Conservation (phyloP, 164 flowering plant species). For the Buxus sempervirens region DNA sequence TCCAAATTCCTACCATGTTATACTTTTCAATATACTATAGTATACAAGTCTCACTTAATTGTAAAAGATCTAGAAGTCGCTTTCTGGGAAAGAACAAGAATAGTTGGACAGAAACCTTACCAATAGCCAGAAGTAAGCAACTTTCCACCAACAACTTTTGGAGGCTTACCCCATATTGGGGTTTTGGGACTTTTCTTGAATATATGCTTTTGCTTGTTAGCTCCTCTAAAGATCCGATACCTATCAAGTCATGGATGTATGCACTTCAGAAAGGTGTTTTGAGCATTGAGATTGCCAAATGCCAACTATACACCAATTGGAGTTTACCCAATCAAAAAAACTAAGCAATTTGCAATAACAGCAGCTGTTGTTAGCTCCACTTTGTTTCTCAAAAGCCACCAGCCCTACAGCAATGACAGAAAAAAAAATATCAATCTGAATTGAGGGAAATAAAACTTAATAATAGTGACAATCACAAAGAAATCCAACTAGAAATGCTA, state of each 20-base stretch:
- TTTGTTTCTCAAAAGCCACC: constrained; percentile 88
- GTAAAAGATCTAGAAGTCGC: background rate
- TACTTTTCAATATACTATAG: no score
- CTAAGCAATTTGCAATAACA: constrained; percentile 62
- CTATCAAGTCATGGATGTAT: constrained; percentile 28
- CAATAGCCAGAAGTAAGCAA: constrained; percentile 97
- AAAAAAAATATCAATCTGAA: constrained; percentile 3
- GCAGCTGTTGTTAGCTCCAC: constrained; percentile 77
- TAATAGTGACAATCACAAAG: background rate
- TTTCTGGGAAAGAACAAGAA: background rate
- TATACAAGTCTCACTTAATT: no score
- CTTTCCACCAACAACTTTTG: constrained; percentile 88
- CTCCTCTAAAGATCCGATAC: constrained; percentile 85
- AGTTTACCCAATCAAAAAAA: constrained; percentile 73
- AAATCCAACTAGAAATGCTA: background rate
- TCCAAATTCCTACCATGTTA: background rate
- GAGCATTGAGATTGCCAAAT: background rate
- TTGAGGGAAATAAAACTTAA: background rate
- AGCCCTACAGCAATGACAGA: constrained; percentile 52
- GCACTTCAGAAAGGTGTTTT: constrained; percentile 4
- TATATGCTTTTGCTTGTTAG: constrained; percentile 87
- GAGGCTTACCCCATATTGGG: constrained; percentile 83
- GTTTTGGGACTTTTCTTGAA: constrained; percentile 90
- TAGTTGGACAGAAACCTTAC: constrained; percentile 38
- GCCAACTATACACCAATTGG: background rate